phyloP scores from a whole-genome alignment of 1,139 yeast genomes.

The Pichia sp. region DNA sequence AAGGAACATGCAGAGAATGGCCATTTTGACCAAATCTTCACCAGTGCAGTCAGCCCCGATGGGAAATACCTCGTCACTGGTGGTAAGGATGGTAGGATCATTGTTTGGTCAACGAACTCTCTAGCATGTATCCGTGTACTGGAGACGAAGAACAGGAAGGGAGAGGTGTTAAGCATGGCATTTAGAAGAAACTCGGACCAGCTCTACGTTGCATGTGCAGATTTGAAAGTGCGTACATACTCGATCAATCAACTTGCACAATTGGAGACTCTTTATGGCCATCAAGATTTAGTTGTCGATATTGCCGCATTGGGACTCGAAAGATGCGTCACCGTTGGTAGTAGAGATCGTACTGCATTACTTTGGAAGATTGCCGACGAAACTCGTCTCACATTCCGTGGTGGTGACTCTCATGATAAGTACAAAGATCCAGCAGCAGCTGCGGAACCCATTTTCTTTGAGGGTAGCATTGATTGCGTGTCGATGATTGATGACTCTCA shows the following conservation, averaged over 20 bases:
- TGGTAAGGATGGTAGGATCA: slow-evolving; percentile 71
- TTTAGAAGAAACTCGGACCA: slow-evolving; percentile 82
- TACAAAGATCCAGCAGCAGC: slow-evolving; percentile 16
- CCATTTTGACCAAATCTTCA: slow-evolving; percentile 67
- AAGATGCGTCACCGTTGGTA: slow-evolving; percentile 92
- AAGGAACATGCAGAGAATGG: slow-evolving; percentile 45
- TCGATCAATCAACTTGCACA: slow-evolving; percentile 83
- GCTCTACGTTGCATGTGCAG: slow-evolving; percentile 88
- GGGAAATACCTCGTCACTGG: slow-evolving; percentile 89
- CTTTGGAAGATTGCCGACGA: slow-evolving; percentile 97
- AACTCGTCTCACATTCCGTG: slow-evolving; percentile 86
- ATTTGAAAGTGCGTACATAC: slow-evolving; percentile 81
- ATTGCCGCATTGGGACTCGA: slow-evolving; percentile 76
- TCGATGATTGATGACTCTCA: slow-evolving; percentile 88
- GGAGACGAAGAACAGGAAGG: slow-evolving; percentile 62
- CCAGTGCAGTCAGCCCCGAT: slow-evolving; percentile 82
- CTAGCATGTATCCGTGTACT: slow-evolving; percentile 68
- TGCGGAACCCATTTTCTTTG: slow-evolving; percentile 39
- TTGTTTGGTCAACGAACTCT: slow-evolving; percentile 81
- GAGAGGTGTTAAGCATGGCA: slow-evolving; percentile 62
- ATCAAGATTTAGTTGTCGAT: slow-evolving; percentile 82
- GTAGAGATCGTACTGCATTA: slow-evolving; percentile 92
- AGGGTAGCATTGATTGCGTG: slow-evolving; percentile 89
- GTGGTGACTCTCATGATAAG: slow-evolving; percentile 56
- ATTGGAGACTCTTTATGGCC: slow-evolving; percentile 88